phyloP scores from a whole-genome alignment of 441 rosid genomes.

The Gossypium gossypioides region DNA sequence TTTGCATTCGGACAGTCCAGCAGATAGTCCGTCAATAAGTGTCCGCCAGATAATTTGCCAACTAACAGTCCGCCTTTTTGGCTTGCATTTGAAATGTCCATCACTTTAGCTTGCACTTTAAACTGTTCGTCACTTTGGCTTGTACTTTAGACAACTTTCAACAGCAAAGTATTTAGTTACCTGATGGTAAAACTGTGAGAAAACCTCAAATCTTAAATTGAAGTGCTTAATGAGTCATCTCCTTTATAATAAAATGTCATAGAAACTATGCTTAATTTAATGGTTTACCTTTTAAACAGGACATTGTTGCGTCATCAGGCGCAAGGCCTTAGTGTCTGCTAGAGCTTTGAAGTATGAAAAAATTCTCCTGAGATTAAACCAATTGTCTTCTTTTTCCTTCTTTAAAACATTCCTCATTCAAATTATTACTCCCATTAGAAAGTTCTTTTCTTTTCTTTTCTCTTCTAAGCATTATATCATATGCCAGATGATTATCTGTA shows the following conservation, averaged over 20 bases:
- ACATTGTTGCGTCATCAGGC: constrained; percentile 24
- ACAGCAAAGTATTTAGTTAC: constrained; percentile 18
- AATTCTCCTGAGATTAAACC: constrained; percentile 22
- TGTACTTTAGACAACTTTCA: too few species aligned
- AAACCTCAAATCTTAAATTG: constrained; percentile 17
- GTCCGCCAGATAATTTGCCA: too few species aligned
- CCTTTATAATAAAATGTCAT: constrained; percentile 6
- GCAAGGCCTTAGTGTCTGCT: constrained; percentile 16
- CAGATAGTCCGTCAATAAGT: too few species aligned
- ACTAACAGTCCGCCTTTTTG: too few species aligned
- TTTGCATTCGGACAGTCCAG: too few species aligned
- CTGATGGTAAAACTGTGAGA: constrained; percentile 21
- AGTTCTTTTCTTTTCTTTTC: constrained; percentile 11
- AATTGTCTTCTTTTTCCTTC: not conserved
- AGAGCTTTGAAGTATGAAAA: constrained; percentile 16
- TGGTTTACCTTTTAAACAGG: constrained; percentile 33
- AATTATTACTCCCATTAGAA: constrained; percentile 26
- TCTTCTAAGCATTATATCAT: constrained; percentile 16
- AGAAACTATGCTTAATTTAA: constrained; percentile 12
- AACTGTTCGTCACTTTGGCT: too few species aligned
- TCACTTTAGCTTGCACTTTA: too few species aligned
- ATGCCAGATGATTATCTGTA: constrained; percentile 15
- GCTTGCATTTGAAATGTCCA: too few species aligned
- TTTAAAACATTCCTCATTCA: constrained; percentile 11
- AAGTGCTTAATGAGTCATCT: constrained; percentile 37